Base-by-base conservation (phyloP, 73 alveolate species). In the Blepharisma japonicum region DNA sequence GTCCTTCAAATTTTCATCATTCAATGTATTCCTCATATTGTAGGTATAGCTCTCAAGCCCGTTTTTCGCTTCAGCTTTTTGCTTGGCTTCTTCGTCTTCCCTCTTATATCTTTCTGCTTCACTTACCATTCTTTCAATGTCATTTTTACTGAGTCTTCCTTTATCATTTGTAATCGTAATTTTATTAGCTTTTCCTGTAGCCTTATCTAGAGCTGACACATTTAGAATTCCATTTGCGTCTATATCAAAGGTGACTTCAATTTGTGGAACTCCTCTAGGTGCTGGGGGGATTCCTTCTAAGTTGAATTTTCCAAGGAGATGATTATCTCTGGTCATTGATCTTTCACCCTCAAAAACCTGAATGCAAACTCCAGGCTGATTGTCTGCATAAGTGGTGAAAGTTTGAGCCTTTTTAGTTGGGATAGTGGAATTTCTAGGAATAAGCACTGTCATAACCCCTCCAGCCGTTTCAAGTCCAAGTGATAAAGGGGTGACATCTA, bases 271-370 rank as follows among this genome's bases (percentile, higher is more conserved):
- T 32, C 99, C 99, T 79, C 97, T 90, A 2, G 99, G 98, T 42
- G 96, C 98, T 18, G 98, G 98, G 5, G 99, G 99, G 68, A 97
- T 89, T 45, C 94, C 95, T 50, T 83, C 90, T 48, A 97, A 85
- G 84, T 88, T 91, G 96, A 97, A 96, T 82, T 93, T 85, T 55
- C 99, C 99, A 66, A 97, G 93, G 68, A 83, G 80, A 74, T 87
- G 90, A 96, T 95, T 94, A 86, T 96, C 99, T 89, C 92, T 92
- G 80, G 98, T 83, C 95, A 95, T 81, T 77, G 86, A 83, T 72
- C 98, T 90, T 86, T 97, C 99, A n/a, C 99, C 99, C 87, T 97
- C 99, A 86, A 86, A 97, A 68, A 97, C 97, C 56, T 96, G 94
- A 79, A 97, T 95, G 77, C 85, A 85, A 47, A 94, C 97, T 68